phyloP scores from a whole-genome alignment of 1,284 basidiomycete genomes.

The Phylloporus sp. region DNA sequence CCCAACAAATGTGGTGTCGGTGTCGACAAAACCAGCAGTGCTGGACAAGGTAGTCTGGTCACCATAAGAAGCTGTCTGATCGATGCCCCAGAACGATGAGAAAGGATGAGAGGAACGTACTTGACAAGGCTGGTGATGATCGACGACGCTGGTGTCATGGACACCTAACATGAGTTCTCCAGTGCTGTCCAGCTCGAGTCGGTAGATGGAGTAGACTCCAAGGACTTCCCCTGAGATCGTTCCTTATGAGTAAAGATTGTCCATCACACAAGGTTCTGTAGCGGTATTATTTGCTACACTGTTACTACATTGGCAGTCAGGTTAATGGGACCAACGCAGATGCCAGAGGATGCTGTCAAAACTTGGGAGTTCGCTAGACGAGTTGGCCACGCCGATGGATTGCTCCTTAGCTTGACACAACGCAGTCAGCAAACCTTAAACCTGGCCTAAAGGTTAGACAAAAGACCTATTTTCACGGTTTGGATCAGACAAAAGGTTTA shows the following conservation, averaged over 20 bases:
- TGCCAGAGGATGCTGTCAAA: not conserved
- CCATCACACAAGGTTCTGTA: not conserved
- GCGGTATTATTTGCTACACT: not conserved
- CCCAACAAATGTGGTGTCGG: constrained; percentile 58
- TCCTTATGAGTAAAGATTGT: not conserved
- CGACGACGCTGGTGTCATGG: not conserved
- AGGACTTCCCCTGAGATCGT: not conserved
- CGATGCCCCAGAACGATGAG: constrained; percentile 61
- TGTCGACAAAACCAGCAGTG: constrained; percentile 64
- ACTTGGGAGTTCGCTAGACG: not conserved
- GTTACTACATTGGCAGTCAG: not conserved
- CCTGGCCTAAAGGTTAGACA: too few species aligned
- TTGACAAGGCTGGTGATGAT: not conserved
- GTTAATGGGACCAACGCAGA: not conserved
- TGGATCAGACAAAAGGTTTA: too few species aligned
- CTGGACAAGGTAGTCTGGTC: constrained; percentile 44
- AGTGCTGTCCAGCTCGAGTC: too few species aligned
- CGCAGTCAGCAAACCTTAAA: too few species aligned
- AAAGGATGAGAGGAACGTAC: not conserved
- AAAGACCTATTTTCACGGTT: too few species aligned
- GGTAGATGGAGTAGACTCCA: not conserved
- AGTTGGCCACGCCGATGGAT: not conserved
- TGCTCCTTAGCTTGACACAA: not conserved
- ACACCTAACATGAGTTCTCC: not conserved
- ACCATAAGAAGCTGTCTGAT: constrained; percentile 59